Evolutionary conservation across 495 filamentous ascomycete genomes (phyloP).

Genomic region (Aspergillus baeticus): DNA sequence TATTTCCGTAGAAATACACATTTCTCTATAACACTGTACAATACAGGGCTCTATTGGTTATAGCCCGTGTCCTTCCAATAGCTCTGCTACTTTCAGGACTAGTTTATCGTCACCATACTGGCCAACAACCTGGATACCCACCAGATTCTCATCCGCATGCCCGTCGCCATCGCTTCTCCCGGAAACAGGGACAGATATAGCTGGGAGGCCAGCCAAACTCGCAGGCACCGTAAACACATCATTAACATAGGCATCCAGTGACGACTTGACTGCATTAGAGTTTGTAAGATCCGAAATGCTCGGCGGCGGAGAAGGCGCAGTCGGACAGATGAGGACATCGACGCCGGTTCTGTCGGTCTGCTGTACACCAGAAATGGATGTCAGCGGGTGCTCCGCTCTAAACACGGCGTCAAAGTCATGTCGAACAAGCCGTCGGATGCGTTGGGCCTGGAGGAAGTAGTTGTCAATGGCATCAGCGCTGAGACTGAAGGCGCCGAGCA

Average conservation of each 20-base stretch:
- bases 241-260: constrained; percentile 72
- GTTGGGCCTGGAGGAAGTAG: constrained; percentile 94
- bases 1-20: too few relatives aligned
- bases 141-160: constrained; percentile 33
- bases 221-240: constrained; percentile 97
- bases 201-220: constrained; percentile 87
- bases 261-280: constrained; percentile 24
- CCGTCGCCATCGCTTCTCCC: constrained; percentile 16
- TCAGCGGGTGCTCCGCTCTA: constrained; percentile 61
- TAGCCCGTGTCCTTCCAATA: constrained; percentile 29
- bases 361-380: constrained; percentile 31
- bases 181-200: constrained; percentile 76
- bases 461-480: constrained; percentile 92
- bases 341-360: constrained; percentile 53
- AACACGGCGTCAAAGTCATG: constrained; percentile 84
- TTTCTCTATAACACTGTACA: too few relatives aligned
- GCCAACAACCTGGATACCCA: constrained; percentile 84
- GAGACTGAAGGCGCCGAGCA: constrained; percentile 87
- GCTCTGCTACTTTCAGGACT: constrained; percentile 40
- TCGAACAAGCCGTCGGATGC: constrained; percentile 78
- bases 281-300: constrained; percentile 50
- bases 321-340: constrained; percentile 87
- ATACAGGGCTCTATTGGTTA: constrained; percentile 1
- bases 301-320: constrained; percentile 77
- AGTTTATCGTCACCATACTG: constrained; percentile 86